Conservation (phyloP, 2,329 filamentous ascomycete species). For the Coniella vitis region DNA sequence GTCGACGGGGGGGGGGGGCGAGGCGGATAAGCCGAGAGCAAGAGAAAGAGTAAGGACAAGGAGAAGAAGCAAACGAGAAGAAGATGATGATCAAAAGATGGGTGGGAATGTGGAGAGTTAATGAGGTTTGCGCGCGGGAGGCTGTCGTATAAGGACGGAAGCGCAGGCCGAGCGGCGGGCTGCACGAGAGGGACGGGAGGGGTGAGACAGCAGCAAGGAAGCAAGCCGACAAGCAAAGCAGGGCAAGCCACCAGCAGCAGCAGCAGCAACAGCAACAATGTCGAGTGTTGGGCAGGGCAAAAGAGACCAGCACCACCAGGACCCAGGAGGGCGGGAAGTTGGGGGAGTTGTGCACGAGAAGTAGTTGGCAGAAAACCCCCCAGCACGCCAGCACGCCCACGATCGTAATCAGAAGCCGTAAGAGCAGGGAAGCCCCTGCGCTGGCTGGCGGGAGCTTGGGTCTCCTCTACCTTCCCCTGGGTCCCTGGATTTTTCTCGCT, state of each 20-base stretch:
- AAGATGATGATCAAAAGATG: no score
- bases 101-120: no score
- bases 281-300: constrained; percentile 6
- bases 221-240: no score
- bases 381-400: constrained; percentile 10
- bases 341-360: constrained; percentile 14
- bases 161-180: no score
- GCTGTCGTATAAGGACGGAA: neutral
- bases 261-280: no score
- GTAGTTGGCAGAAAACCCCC: constrained; percentile 12
- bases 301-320: neutral
- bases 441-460: constrained; percentile 2
- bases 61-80: no score
- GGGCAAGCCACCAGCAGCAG: no score
- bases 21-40: no score
- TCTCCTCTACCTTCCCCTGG: neutral
- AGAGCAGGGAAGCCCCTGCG: constrained; percentile 12
- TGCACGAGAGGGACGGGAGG: neutral
- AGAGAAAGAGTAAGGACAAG: no score
- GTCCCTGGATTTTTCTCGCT: neutral
- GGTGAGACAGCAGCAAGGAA: no score
- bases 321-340: constrained; percentile 9
- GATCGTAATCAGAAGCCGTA: constrained; percentile 11
- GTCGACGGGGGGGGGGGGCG: no score
- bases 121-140: neutral